Conservation (phyloP, 805 yeast species). For the Ogataea corticis region DNA sequence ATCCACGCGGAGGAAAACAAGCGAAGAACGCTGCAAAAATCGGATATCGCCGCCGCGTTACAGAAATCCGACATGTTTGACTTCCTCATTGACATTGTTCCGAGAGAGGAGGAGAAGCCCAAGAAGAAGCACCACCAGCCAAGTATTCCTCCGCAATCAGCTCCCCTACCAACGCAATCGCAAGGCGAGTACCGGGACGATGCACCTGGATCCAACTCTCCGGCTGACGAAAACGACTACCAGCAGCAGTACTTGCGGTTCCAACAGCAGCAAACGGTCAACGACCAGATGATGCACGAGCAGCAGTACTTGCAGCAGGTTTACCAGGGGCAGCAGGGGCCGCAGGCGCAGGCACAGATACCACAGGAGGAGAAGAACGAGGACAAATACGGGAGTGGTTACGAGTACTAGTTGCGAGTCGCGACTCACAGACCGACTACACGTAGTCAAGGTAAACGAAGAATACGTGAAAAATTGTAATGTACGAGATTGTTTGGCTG, state of each 20-base stretch:
- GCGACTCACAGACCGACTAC: too few relatives aligned
- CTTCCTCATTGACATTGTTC: slow-evolving; percentile 92
- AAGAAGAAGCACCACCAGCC: slow-evolving; percentile 31
- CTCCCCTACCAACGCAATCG: not conserved
- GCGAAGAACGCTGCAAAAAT: slow-evolving; percentile 88
- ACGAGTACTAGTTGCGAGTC: slow-evolving; percentile 6
- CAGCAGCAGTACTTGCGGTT: slow-evolving; percentile 22
- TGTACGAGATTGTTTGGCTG: too few relatives aligned
- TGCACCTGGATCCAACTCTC: slow-evolving; percentile 5
- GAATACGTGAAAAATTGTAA: too few relatives aligned
- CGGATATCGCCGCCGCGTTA: slow-evolving; percentile 93
- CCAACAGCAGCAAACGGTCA: slow-evolving; percentile 15
- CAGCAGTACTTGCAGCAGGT: slow-evolving; percentile 21
- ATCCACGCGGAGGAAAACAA: slow-evolving; percentile 96
- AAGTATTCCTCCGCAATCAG: not conserved
- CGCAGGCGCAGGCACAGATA: slow-evolving; percentile 17
- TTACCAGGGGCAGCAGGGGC: slow-evolving; percentile 14
- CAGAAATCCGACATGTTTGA: slow-evolving; percentile 97
- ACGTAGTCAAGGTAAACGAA: too few relatives aligned
- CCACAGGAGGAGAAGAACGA: slow-evolving; percentile 7
- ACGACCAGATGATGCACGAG: slow-evolving; percentile 17
- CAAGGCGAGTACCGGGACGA: not conserved
- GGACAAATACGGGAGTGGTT: slow-evolving; percentile 8
- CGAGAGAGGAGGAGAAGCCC: slow-evolving; percentile 77
- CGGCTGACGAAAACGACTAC: slow-evolving; percentile 18